Percentiles rank a stretch among this genome's conserved stretches.
Conservation (phyloP, 176 grass and related monocot species). For the Avena sativa region DNA sequence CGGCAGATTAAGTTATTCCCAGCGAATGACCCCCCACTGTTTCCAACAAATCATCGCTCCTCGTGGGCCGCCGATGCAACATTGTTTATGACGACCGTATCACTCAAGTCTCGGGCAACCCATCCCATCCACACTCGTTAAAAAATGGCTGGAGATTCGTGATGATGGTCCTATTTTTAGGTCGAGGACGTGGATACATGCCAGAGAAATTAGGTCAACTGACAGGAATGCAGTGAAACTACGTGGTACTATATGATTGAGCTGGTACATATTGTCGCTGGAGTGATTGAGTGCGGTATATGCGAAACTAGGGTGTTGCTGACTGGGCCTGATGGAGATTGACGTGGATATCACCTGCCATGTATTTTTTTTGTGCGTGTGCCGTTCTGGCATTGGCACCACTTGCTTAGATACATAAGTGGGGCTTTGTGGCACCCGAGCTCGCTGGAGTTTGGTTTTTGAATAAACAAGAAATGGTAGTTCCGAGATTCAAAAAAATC, state of each 20-base stretch:
- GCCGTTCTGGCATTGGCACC: background rate
- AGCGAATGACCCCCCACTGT: background rate
- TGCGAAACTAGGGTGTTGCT: background rate
- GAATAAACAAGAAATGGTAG: too few species aligned
- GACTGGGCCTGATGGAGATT: background rate
- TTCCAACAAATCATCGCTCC: background rate
- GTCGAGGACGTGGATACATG: slow-evolving; percentile 5
- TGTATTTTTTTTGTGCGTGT: background rate
- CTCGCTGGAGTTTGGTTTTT: too few species aligned
- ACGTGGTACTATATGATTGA: too few species aligned
- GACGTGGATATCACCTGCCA: slow-evolving; percentile 25
- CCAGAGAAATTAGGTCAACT: slow-evolving; percentile 16
- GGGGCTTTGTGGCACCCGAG: too few species aligned
- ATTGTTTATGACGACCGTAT: slow-evolving; percentile 23
- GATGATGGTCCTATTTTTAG: background rate
- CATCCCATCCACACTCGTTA: background rate
- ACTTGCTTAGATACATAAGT: too few species aligned
- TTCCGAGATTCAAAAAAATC: too few species aligned
- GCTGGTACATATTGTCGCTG: too few species aligned
- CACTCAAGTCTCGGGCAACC: background rate
- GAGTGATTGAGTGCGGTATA: background rate
- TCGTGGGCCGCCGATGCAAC: background rate
- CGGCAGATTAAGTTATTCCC: slow-evolving; percentile 26
- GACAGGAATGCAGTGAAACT: background rate
- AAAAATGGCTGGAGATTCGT: background rate